These are phyloP conservation scores for Pythium pyrilobum DNA, from an alignment of 352 stramenopile genomes.

Conservation along the genomic window DNA sequence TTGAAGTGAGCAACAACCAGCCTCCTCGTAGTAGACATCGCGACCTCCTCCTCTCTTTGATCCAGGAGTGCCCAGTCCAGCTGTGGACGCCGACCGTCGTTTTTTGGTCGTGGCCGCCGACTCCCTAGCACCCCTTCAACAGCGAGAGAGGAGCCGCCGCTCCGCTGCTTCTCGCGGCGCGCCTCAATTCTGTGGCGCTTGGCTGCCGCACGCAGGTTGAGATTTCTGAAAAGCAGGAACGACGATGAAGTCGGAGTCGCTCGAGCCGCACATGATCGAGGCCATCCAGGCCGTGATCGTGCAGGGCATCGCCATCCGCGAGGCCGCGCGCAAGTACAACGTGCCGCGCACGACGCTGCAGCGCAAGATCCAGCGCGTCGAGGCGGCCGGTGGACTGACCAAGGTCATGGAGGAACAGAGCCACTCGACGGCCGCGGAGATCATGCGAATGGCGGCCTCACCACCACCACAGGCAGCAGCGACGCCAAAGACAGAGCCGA, in stretches of 20 bases:
- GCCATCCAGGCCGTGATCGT: slow-evolving; percentile 55
- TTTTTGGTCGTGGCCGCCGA: neutral
- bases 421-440: slow-evolving; percentile 8
- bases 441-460: slow-evolving; percentile 3
- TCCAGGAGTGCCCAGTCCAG: too few relatives aligned
- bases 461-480: neutral
- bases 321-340: slow-evolving; percentile 63
- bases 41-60: too few relatives aligned
- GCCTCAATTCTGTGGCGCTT: neutral
- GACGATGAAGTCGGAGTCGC: slow-evolving; percentile 23
- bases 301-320: slow-evolving; percentile 59
- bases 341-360: slow-evolving; percentile 76
- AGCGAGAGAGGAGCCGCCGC: neutral
- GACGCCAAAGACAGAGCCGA: neutral
- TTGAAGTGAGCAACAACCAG: slow-evolving; percentile 17
- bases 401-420: slow-evolving; percentile 11
- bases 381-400: slow-evolving; percentile 1
- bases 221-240: slow-evolving; percentile 3
- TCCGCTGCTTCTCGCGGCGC: neutral
- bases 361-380: slow-evolving; percentile 40
- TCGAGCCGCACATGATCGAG: slow-evolving; percentile 43
- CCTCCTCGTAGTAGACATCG: neutral
- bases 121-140: neutral
- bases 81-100: slow-evolving; percentile 6
- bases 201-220: neutral